Evolutionary conservation across 2,329 filamentous ascomycete genomes (phyloP).

Genomic region (Cladophialophora yegresii): DNA sequence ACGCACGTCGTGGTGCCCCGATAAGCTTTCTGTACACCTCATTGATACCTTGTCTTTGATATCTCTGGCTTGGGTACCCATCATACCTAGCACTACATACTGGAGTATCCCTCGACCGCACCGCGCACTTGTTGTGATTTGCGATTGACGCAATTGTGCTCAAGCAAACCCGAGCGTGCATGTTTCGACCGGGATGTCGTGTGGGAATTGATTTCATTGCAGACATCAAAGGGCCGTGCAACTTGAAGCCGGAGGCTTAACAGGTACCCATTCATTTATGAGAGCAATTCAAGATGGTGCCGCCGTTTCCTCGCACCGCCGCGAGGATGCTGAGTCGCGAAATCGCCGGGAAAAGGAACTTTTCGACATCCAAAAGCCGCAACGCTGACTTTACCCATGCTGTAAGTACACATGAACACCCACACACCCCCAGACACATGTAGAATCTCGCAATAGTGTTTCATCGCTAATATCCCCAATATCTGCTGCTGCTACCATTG

Average conservation of each 20-base stretch:
- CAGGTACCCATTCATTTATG: background rate
- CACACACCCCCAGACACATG: background rate
- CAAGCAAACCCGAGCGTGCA: background rate
- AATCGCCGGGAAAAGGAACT: slow-evolving; percentile 35
- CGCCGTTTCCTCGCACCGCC: slow-evolving; percentile 2
- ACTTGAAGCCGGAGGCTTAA: background rate
- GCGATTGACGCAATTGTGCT: background rate
- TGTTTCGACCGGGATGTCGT: background rate
- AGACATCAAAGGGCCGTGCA: background rate
- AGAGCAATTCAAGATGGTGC: background rate
- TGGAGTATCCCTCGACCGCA: background rate
- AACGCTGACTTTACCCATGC: slow-evolving; percentile 65
- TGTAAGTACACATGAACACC: slow-evolving; percentile 39
- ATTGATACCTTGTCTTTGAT: background rate
- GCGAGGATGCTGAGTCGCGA: background rate
- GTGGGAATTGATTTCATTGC: background rate
- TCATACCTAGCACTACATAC: background rate
- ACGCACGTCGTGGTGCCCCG: background rate
- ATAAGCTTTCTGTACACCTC: background rate
- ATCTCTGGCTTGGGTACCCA: too few species aligned
- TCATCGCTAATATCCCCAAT: background rate
- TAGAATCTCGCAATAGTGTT: background rate
- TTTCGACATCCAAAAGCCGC: slow-evolving; percentile 47
- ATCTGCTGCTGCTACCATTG: background rate
- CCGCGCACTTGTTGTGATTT: background rate